Evolutionary conservation across 257 asterid species (phyloP).

Genomic region (Nicotiana tomentosiformis): DNA sequence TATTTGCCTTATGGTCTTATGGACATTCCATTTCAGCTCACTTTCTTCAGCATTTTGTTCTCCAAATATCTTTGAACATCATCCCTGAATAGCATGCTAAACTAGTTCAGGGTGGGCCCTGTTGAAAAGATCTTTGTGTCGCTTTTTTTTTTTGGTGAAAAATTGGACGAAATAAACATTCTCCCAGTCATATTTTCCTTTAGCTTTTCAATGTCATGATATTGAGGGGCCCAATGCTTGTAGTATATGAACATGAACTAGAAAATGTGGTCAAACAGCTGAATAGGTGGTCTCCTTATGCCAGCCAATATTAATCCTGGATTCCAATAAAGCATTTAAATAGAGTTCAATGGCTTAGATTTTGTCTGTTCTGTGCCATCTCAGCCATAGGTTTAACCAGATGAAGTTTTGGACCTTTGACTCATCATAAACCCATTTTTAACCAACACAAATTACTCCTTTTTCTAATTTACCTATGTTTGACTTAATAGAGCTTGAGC

Average conservation of each 20-base stretch:
- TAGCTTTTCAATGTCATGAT: not conserved
- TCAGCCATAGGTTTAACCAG: constrained; percentile 7
- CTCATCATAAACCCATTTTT: not conserved
- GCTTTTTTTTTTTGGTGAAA: not conserved
- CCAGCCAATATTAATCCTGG: not conserved
- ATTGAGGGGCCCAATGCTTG: not conserved
- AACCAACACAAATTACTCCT: not conserved
- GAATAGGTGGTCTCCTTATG: not conserved
- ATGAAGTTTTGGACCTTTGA: not conserved
- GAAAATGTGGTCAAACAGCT: not conserved
- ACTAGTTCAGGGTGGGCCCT: not conserved
- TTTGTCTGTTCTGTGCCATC: not conserved
- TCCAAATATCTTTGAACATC: not conserved
- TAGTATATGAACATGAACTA: not conserved
- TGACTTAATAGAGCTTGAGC: not conserved
- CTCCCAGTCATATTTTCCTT: not conserved
- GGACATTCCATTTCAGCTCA: not conserved
- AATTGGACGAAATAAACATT: not conserved
- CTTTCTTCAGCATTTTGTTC: not conserved
- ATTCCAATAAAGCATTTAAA: not conserved
- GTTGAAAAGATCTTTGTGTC: not conserved
- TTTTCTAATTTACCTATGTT: not conserved
- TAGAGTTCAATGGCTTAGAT: not conserved
- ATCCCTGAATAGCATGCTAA: not conserved
- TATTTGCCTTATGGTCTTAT: not conserved